Percentiles rank a stretch among this genome's conserved stretches.
These are phyloP conservation scores for Hansenula sp. DNA, from an alignment of 1,139 yeast genomes.

Conservation along the genomic window DNA sequence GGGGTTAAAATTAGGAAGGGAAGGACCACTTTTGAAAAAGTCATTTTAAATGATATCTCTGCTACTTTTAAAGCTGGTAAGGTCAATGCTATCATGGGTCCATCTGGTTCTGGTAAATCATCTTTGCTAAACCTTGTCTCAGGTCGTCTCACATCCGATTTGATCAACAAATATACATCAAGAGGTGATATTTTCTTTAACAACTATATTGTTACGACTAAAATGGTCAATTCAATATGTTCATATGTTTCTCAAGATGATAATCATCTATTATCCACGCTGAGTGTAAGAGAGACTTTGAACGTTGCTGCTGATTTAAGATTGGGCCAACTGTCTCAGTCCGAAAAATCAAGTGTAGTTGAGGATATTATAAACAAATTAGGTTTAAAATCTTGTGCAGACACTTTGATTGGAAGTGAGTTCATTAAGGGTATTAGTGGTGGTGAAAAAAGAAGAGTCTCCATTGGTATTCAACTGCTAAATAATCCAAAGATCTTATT, in stretches of 20 bases:
- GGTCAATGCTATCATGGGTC: conserved; percentile 86
- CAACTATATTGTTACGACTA: conserved; percentile 36
- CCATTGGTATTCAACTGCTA: conserved; percentile 74
- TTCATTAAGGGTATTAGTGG: conserved; percentile 77
- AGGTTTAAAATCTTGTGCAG: conserved; percentile 78
- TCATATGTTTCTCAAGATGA: conserved; percentile 83
- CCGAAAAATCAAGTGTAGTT: conserved; percentile 35
- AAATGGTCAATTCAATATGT: conserved; percentile 52
- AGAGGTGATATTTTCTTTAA: conserved; percentile 43
- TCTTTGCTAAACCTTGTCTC: conserved; percentile 67
- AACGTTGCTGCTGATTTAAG: conserved; percentile 69
- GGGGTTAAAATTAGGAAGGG: conserved; percentile 4
- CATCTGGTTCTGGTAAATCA: conserved; percentile 85
- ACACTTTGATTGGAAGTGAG: conserved; percentile 73
- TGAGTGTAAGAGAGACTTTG: conserved; percentile 77
- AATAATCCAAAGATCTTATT: conserved; percentile 70
- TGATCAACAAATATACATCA: conserved; percentile 25
- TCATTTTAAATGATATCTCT: conserved; percentile 45
- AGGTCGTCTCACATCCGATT: conserved; percentile 50
- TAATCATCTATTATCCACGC: conserved; percentile 59
- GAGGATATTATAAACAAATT: conserved; percentile 54
- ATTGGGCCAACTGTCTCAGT: conserved; percentile 32
- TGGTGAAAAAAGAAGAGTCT: conserved; percentile 80
- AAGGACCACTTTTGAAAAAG: conserved; percentile 7
- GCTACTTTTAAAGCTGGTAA: conserved; percentile 56